Evolutionary conservation across 345 rosid genomes (phyloP), one percentile per base, ranked within the genome.

Genomic region (Erodium maritimum): DNA sequence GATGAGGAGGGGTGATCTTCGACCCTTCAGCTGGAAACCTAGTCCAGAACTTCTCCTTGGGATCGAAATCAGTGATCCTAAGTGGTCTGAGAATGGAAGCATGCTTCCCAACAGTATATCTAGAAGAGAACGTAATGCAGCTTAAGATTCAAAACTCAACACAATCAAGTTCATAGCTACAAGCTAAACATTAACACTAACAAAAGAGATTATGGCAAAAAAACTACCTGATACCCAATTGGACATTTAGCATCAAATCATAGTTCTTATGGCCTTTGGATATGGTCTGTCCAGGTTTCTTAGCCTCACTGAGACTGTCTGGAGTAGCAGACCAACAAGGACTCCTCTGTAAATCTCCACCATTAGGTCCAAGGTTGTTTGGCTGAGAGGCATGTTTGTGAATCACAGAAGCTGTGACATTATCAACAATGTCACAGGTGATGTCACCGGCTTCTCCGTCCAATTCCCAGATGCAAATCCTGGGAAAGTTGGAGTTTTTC

Each of bases 361-460:
- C 66, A 60, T 81, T 78, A 60, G 79, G 81, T 42, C 48, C 48
- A 7, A 29, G 5, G 33, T 73, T 64, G 66, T 74, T 85, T 52
- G 77, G 21, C 3, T 82, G 80, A n/a, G 74, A 60, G 48, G 82
- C 78, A 1, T 84, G 88, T 50, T 80, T 62, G 23, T 81, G 87
- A 34, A 89, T 73, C 78, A 83, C 73, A 0, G 90, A 82, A 5
- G 96, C 90, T 63, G 76, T 79, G 59, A 87, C 84, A 73, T 79
- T 85, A 69, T 89, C 94, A 58, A 93, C 75, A 17, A 93, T 85
- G 57, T 89, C 97, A 62, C 97, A 90, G 18, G 99, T 89, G 17
- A 93, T 89, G 69, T 93, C 99, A 6, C 99, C 99, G 16, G 95
- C 99, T 60, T 93, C 99, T 0, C 99, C 99, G 55, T 93, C 99